Evolutionary conservation across 2,329 filamentous ascomycete species (phyloP), one percentile per base, ranked within the genome.

Genomic region (Penicillium verrucosum): DNA sequence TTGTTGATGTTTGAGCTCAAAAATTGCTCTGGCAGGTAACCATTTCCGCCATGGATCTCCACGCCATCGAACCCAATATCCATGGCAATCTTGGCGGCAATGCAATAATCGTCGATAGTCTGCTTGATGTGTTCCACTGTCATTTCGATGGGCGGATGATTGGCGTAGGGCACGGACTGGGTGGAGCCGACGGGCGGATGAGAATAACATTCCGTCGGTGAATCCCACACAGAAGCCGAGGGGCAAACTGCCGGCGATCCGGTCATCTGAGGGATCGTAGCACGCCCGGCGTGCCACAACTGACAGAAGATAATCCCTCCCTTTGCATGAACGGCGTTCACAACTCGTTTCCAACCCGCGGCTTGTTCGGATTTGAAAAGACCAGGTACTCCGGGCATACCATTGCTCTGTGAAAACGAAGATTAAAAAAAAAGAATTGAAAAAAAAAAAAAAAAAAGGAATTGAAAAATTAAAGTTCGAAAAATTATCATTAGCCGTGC

Each of bases 21-120:
- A 64, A 83, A 83, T 58, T 83, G 80, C 59, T 83, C 81, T 0
- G 79, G 73, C 4, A 83, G 70, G 54, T 82, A 82, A 1, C 79
- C 80, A 57, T 82, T 82, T 4, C 68, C 78, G 2, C 68, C 71
- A 58, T 82, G 80, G 14, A 82, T 67, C 59, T 82, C 80, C 2
- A 82, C 76, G 1, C 80, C 80, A 57, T 82, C 80, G 42, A 82
- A 85, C 0, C 83, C 83, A 51, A 77, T 78, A 44, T 80, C 78
- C 27, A 86, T 76, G 0, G 84, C 84, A 63, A 69, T 80, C 59
- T 72, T 70, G 1, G 79, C 79, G 1, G 78, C 78, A 3, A 60
- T 56, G 52, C 74, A 78, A 61, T 78, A 81, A 60, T 80, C 78
- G 0, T 63, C 59, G 32, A 79, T 76, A 3, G 75, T 78, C 34